Evolutionary conservation across 345 rosid genomes (phyloP), one percentile per base, ranked within the genome.

Genomic region (Euphorbia tirucalli): DNA sequence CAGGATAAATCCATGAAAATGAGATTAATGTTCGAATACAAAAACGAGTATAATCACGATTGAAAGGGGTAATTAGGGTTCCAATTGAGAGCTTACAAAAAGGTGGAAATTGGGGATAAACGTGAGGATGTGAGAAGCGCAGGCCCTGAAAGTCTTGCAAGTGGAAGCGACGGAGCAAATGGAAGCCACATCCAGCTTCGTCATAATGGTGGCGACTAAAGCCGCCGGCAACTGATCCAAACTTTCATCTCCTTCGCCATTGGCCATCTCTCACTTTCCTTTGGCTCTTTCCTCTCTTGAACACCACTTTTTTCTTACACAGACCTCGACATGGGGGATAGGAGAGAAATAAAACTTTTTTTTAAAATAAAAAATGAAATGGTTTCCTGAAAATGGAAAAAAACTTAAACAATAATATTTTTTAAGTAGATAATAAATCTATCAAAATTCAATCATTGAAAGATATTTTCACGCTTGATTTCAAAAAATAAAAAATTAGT

Each of bases 121-220:
- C 16, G 92, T 84, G 75, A 94, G 86, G 78, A 86, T 85, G 64
- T 89, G 89, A 69, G 90, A 78, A 69, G 84, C 90, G 31, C 89
- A 88, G 27, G 80, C 65, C 39, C 79, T 77, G 79, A 87, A 78
- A 43, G 82, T 70, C 73, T 69, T 83, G 84, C 90, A 87, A 7
- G 96, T 94, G 46, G 96, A 83, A 14, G 94, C 88, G 39, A 75
- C 74, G 9, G 96, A 92, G 79, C 93, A 89, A 74, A 94, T 86
- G 69, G 97, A 87, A 44, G 86, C 83, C 7, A 92, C 79, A 71
- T 94, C 96, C 10, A 94, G 93, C 81, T 90, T 90, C 25, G 89
- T 72, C 88, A 94, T 82, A 56, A 91, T 79, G 69, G 93, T 84
- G 28, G 83, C 88, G 24, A 91, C 58, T 1, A 94, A 75, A 63